Conservation (phyloP, 2,329 filamentous ascomycete genomes). For the Venturia aucupariae region DNA sequence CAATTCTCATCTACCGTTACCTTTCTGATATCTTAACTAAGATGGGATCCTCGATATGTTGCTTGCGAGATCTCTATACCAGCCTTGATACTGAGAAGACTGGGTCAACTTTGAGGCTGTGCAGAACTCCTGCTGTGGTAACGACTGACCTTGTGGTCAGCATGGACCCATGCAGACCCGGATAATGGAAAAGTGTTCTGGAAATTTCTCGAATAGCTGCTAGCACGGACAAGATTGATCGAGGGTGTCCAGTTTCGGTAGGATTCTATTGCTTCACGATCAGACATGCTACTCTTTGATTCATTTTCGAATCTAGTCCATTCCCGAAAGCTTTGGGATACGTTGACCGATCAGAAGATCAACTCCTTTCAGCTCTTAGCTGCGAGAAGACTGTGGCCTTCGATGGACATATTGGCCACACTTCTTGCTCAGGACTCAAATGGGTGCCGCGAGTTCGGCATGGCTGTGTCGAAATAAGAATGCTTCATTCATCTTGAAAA, state of each 20-base stretch:
- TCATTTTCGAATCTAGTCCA: neutral
- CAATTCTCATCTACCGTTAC: neutral
- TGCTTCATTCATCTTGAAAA: neutral
- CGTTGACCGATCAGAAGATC: neutral
- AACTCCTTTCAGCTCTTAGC: neutral
- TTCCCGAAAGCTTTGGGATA: no score
- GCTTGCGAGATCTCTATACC: no score
- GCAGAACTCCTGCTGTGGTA: neutral
- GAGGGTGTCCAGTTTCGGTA: neutral
- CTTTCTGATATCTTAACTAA: no score
- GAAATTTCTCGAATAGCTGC: neutral
- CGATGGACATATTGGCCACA: neutral
- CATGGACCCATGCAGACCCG: neutral
- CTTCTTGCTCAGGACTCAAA: neutral
- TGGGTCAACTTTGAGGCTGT: neutral
- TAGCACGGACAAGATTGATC: neutral
- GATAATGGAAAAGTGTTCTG: neutral
- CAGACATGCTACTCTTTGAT: neutral
- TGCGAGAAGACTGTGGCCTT: neutral
- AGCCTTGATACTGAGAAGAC: neutral
- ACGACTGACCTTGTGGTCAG: neutral
- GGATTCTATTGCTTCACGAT: neutral
- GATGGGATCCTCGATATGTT: no score
- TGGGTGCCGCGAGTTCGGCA: neutral
- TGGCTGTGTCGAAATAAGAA: neutral